Conservation (phyloP, 257 asterid genomes). For the Orobanche coerulescens region DNA sequence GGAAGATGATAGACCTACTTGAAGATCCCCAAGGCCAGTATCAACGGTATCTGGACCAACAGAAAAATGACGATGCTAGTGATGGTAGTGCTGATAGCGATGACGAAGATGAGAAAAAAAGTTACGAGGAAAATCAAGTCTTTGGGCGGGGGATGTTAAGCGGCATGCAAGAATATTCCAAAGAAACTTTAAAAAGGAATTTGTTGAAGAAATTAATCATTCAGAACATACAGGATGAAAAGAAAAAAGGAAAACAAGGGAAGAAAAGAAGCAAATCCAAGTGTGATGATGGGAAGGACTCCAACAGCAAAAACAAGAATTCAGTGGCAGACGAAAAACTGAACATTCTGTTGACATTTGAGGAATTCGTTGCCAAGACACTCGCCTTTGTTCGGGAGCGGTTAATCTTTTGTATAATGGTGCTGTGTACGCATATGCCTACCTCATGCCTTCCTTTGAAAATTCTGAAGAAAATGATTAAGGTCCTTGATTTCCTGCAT, state of each 20-base stretch:
- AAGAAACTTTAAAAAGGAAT: conserved; percentile 7
- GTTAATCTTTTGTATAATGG: conserved; percentile 27
- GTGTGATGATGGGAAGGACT: background rate
- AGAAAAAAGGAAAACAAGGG: conserved; percentile 26
- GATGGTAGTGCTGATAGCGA: no score
- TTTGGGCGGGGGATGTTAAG: no score
- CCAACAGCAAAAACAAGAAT: no score
- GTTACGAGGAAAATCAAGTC: background rate
- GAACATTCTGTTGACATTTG: conserved; percentile 30
- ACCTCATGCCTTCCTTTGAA: conserved; percentile 20
- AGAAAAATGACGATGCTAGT: background rate
- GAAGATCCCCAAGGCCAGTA: conserved; percentile 38
- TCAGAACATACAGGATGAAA: conserved; percentile 28
- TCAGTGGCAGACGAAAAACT: no score
- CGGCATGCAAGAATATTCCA: background rate
- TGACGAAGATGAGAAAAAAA: conserved; percentile 12
- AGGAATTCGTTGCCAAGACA: conserved; percentile 36
- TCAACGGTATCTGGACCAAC: conserved; percentile 22
- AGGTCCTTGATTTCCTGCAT: conserved; percentile 21
- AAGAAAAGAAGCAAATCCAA: conserved; percentile 15
- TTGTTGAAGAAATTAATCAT: conserved; percentile 29
- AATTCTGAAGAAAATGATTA: conserved; percentile 29
- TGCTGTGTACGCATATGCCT: conserved; percentile 45
- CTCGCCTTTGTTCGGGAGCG: conserved; percentile 19
- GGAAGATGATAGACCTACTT: conserved; percentile 37